These are phyloP conservation scores for Pseudonitzschia pungens DNA, from an alignment of 108 stramenopile genomes.

Conservation along the genomic window DNA sequence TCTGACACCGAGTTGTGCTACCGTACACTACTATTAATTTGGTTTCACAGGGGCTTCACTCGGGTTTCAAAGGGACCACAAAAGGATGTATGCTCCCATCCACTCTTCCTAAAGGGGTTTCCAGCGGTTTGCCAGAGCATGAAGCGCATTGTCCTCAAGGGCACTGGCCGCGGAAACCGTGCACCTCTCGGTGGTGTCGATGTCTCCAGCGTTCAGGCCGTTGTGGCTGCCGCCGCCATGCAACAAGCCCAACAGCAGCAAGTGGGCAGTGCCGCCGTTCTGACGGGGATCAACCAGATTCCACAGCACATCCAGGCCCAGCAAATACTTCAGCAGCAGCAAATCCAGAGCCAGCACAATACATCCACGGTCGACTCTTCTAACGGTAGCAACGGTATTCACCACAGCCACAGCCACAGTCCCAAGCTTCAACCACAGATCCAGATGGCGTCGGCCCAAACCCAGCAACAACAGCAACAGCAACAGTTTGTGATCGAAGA, in stretches of 20 bases:
- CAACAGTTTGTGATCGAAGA: not conserved
- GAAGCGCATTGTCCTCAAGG: slow-evolving; percentile 23
- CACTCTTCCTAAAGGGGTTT: slow-evolving; percentile 21
- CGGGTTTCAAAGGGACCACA: slow-evolving; percentile 50
- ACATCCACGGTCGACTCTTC: no score
- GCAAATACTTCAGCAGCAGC: not conserved
- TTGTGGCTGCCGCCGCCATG: not conserved
- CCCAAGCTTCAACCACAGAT: not conserved
- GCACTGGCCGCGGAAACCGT: slow-evolving; percentile 16
- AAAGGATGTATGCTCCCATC: slow-evolving; percentile 46
- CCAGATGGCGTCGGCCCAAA: not conserved
- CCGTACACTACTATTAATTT: no score
- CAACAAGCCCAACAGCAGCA: slow-evolving; percentile 18
- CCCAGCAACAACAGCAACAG: not conserved
- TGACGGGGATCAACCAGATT: not conserved
- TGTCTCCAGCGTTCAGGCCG: slow-evolving; percentile 6
- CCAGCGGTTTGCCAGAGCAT: slow-evolving; percentile 22
- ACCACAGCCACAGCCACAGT: not conserved
- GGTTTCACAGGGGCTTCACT: slow-evolving; percentile 35
- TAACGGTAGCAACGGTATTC: not conserved
- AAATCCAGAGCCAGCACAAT: not conserved
- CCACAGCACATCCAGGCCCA: not conserved
- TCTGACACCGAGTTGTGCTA: no score
- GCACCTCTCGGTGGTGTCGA: slow-evolving; percentile 10
- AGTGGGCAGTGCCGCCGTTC: not conserved